These are phyloP conservation scores for Zygotorulaspora sp. DNA, from an alignment of 805 yeast species.

Conservation along the genomic window DNA sequence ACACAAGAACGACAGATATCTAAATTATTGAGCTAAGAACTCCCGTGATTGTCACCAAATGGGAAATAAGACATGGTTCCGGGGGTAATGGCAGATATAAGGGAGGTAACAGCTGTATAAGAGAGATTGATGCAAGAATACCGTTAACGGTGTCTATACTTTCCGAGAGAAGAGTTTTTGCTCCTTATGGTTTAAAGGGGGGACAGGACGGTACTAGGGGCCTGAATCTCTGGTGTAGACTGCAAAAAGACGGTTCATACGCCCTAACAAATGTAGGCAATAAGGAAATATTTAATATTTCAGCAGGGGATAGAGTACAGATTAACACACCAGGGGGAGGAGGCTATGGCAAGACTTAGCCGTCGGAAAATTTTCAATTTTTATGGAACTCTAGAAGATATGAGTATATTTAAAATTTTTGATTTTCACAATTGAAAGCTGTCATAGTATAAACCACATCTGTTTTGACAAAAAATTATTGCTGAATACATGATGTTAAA, in stretches of 20 bases:
- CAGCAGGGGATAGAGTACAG: constrained; percentile 60
- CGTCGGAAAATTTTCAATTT: too few relatives aligned
- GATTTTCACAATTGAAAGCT: too few relatives aligned
- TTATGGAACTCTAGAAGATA: too few relatives aligned
- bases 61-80: constrained; percentile 62
- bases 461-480: too few relatives aligned
- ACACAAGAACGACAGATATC: constrained; percentile 86
- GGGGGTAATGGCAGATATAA: constrained; percentile 70
- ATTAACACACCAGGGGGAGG: constrained; percentile 84
- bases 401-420: too few relatives aligned
- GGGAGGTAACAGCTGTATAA: constrained; percentile 83
- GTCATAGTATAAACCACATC: too few relatives aligned
- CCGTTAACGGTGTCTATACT: constrained; percentile 71
- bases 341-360: constrained; percentile 68
- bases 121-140: constrained; percentile 75
- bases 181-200: constrained; percentile 83
- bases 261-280: constrained; percentile 56
- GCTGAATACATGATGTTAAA: too few relatives aligned
- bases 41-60: constrained; percentile 72
- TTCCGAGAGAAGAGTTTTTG: constrained; percentile 76
- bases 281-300: constrained; percentile 53
- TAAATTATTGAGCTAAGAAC: constrained; percentile 84
- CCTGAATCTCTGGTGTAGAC: constrained; percentile 48
- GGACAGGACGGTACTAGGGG: constrained; percentile 77
- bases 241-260: constrained; percentile 26